These are phyloP conservation scores for Trametes versicolor DNA, from an alignment of 1,284 basidiomycete genomes.

Conservation along the genomic window DNA sequence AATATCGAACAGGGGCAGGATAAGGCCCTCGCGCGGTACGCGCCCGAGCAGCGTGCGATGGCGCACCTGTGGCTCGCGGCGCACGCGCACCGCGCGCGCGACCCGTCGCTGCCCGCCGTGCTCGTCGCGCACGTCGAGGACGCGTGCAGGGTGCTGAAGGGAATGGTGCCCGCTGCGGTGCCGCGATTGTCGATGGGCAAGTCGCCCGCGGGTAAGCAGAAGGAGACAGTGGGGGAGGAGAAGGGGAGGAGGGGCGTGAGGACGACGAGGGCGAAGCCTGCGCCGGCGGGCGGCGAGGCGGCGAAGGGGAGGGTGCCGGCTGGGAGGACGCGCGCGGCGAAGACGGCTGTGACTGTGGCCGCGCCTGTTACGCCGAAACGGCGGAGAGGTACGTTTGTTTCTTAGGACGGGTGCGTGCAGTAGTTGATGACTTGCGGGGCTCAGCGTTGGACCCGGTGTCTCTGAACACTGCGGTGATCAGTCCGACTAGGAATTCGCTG, in stretches of 20 bases:
- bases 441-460: slow-evolving; percentile 50
- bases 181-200: slow-evolving; percentile 29
- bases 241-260: slow-evolving; percentile 16
- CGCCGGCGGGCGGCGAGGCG: slow-evolving; percentile 26
- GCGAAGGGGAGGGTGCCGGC: slow-evolving; percentile 43
- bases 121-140: slow-evolving; percentile 59
- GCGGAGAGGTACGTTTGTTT: slow-evolving; percentile 50
- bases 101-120: slow-evolving; percentile 50
- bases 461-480: slow-evolving; percentile 43
- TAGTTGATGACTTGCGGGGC: background rate
- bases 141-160: slow-evolving; percentile 58
- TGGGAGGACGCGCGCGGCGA: slow-evolving; percentile 23
- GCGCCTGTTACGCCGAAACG: slow-evolving; percentile 42
- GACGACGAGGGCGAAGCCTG: slow-evolving; percentile 24
- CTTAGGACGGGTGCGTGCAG: too few species aligned
- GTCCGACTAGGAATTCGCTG: slow-evolving; percentile 33
- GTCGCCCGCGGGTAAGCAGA: background rate
- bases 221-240: slow-evolving; percentile 1
- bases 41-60: slow-evolving; percentile 58
- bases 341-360: slow-evolving; percentile 18
- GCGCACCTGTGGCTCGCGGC: slow-evolving; percentile 72
- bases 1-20: slow-evolving; percentile 54
- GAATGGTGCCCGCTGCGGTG: slow-evolving; percentile 43
- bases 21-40: slow-evolving; percentile 47
- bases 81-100: slow-evolving; percentile 64